Evolutionary conservation across 768 basidiomycete species (phyloP).

Genomic region (Leccinellum luteum): DNA sequence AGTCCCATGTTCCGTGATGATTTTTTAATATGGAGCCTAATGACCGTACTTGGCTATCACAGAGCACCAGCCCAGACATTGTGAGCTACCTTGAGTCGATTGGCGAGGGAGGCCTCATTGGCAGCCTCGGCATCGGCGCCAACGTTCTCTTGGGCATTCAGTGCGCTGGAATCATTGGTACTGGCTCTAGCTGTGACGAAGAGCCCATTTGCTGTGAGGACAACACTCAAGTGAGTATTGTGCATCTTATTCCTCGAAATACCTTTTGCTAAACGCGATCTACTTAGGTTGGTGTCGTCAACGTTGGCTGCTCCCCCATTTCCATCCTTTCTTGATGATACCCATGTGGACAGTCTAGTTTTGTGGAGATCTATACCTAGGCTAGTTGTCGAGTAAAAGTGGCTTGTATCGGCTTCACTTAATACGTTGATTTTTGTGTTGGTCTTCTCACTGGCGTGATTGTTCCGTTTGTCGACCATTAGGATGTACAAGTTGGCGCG

Average conservation of each 20-base stretch:
- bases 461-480: too few species aligned
- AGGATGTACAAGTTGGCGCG: too few species aligned
- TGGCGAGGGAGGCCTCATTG: not conserved
- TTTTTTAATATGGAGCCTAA: not conserved
- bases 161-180: too few species aligned
- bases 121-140: not conserved
- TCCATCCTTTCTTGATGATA: not conserved
- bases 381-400: too few species aligned
- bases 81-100: too few species aligned
- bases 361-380: too few species aligned
- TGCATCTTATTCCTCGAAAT: not conserved
- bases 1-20: not conserved
- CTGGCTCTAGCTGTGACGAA: not conserved
- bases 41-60: too few species aligned
- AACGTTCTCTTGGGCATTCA: not conserved
- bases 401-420: too few species aligned
- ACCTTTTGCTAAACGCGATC: not conserved
- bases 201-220: not conserved
- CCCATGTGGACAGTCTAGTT: not conserved
- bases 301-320: not conserved
- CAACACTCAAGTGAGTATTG: not conserved
- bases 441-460: too few species aligned
- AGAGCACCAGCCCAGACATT: too few species aligned
- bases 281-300: not conserved
- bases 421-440: too few species aligned